These are phyloP conservation scores for Ballota nigra DNA, from an alignment of 257 asterid species.

Conservation along the genomic window DNA sequence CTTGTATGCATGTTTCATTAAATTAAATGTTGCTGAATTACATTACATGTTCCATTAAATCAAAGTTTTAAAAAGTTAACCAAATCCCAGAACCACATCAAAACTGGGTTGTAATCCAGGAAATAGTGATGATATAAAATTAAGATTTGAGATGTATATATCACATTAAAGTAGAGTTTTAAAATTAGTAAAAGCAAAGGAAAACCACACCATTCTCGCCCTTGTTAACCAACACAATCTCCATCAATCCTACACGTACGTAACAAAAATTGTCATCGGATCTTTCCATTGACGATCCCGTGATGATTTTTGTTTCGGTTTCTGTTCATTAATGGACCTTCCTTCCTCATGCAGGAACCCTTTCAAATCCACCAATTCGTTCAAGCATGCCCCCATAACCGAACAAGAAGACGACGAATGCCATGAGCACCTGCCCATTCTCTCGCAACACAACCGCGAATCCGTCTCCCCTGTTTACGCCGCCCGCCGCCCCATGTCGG, in stretches of 20 bases:
- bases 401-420: conserved; percentile 30
- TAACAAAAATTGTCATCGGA: background rate
- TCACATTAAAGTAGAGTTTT: background rate
- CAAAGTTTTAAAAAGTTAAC: too few species aligned
- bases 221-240: background rate
- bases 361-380: conserved; percentile 42
- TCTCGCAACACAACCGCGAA: conserved; percentile 34
- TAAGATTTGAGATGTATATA: too few species aligned
- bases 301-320: background rate
- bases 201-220: background rate
- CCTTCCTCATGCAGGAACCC: conserved; percentile 53
- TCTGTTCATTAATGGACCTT: conserved; percentile 31
- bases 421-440: conserved; percentile 51
- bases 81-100: too few species aligned
- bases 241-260: conserved; percentile 3
- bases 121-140: too few species aligned
- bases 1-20: too few species aligned
- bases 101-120: too few species aligned
- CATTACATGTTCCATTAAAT: too few species aligned
- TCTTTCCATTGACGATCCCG: background rate
- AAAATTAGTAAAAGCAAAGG: background rate
- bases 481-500: conserved; percentile 31
- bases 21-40: too few species aligned
- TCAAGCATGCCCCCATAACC: conserved; percentile 24
- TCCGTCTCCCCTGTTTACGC: background rate